These are phyloP conservation scores for Magnaporthiopsis incrustans DNA, from an alignment of 2,329 filamentous ascomycete genomes.

Conservation along the genomic window DNA sequence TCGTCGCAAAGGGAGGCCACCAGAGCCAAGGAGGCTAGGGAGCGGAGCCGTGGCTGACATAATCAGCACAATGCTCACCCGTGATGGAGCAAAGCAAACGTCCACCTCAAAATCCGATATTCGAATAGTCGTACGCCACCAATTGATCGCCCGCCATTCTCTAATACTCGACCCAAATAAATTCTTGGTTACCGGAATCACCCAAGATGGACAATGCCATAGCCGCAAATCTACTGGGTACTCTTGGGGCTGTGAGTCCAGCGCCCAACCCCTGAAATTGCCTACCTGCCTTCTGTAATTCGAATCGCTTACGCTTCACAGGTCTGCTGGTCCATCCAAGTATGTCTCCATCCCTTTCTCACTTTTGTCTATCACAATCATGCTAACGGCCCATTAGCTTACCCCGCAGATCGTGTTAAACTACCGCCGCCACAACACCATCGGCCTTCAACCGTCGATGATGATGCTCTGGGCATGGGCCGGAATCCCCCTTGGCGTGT, in stretches of 20 bases:
- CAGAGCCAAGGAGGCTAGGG: too few relatives aligned
- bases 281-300: too few relatives aligned
- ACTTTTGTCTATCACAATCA: background rate
- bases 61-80: too few relatives aligned
- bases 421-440: constrained; percentile 56
- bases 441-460: constrained; percentile 59
- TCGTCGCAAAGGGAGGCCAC: too few relatives aligned
- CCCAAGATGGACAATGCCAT: constrained; percentile 43
- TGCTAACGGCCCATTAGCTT: constrained; percentile 32
- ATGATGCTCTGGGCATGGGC: constrained; percentile 66
- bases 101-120: too few relatives aligned
- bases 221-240: constrained; percentile 51
- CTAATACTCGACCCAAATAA: too few relatives aligned
- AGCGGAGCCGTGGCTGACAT: too few relatives aligned
- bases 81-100: too few relatives aligned
- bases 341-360: constrained; percentile 18
- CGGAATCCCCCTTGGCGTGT: constrained; percentile 55
- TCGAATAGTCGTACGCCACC: too few relatives aligned
- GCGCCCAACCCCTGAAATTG: too few relatives aligned
- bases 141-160: too few relatives aligned
- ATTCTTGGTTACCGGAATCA: background rate
- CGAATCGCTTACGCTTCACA: constrained; percentile 15
- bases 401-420: constrained; percentile 65
- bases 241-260: constrained; percentile 43
- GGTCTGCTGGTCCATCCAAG: constrained; percentile 59